Base-by-base conservation (phyloP, 257 asterid species). In the Nicotiana benthamiana region DNA sequence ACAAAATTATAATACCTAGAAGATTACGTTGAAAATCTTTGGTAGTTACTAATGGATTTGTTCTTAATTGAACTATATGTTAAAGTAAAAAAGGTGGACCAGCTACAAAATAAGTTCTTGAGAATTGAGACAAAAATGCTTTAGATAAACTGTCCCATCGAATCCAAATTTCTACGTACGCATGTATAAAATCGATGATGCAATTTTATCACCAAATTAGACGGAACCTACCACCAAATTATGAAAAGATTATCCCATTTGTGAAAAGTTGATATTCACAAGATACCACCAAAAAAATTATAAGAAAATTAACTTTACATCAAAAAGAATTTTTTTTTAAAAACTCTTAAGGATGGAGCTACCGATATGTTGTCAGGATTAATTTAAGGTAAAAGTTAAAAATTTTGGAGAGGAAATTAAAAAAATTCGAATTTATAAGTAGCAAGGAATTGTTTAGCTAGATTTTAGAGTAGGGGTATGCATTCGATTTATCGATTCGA, bases 21-120 rank as follows among this genome's bases (percentile, higher is more conserved):
- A 87, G 97, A 89, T 93, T 87, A 87, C 83, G 77, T 70, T 70
- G n/a, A 70, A 43, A 22, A 12, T 43, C 27, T 43, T 13, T 70
- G 34, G 57, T 70, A 70, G 59, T 22, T 28, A 28, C 3, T 28
- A 22, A 68, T 70, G 34, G 57, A 43, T 70, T 70, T 20, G 76
- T 40, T 36, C n/a, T 11, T 68, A 40, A 68, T 68, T 22, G 40
- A 40, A 40, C 28, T 12, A 18, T 32, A n/a, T n/a, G 52, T 20
- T 36, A 68, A 68, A 68, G 56, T 68, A 28, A 20, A 68, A 40
- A 68, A 67, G n/a, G 32, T 28, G 56, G 54, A 36, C 36, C 36
- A n/a, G 12, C 3, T n/a, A 32, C 22, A 30, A 16, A 30, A 13
- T 4, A 32, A 36, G 75, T 67, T 67, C 30, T 5, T 68, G 76